Evolutionary conservation across 2,329 filamentous ascomycete genomes (phyloP).

Genomic region (Cordyceps cicadae): DNA sequence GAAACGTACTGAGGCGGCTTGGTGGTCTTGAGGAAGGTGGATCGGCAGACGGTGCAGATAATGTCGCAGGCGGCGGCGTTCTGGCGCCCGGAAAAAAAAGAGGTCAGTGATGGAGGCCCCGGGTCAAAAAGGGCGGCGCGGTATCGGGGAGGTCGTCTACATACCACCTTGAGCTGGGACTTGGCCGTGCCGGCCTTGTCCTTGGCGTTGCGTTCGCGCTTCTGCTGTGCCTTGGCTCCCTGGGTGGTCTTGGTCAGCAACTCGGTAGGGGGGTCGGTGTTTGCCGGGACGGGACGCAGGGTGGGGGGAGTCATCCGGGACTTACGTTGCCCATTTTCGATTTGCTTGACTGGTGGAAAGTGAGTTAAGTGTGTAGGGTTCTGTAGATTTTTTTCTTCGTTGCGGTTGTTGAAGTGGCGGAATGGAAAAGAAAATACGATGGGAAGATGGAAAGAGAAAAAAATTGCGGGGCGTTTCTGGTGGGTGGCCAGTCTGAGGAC

Average conservation of each 20-base stretch:
- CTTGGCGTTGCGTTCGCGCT: constrained; percentile 65
- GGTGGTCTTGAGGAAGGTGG: constrained; percentile 71
- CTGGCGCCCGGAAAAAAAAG: constrained; percentile 28
- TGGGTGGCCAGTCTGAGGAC: background rate
- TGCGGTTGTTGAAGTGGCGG: background rate
- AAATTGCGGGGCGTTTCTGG: constrained; percentile 4
- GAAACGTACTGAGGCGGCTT: constrained; percentile 58
- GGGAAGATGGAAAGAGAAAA: background rate
- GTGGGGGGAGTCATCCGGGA: background rate
- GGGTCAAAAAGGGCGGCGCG: too few species aligned
- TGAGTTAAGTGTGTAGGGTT: too few species aligned
- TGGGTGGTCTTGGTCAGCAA: constrained; percentile 19
- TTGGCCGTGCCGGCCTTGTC: constrained; percentile 48
- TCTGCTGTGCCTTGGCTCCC: constrained; percentile 61
- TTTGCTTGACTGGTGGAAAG: background rate
- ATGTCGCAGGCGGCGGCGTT: constrained; percentile 68
- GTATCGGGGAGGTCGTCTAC: constrained; percentile 22
- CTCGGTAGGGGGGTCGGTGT: background rate
- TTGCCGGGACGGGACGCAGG: background rate
- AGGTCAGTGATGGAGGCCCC: too few species aligned
- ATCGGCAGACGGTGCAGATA: constrained; percentile 68
- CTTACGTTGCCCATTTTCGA: constrained; percentile 14
- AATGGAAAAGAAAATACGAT: background rate
- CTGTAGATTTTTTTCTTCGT: background rate
- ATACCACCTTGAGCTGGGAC: constrained; percentile 61